Percentiles rank a stretch among this genome's conserved stretches.
These are phyloP conservation scores for Trifolium fragiferum DNA, from an alignment of 306 rosid genomes.

Conservation along the genomic window DNA sequence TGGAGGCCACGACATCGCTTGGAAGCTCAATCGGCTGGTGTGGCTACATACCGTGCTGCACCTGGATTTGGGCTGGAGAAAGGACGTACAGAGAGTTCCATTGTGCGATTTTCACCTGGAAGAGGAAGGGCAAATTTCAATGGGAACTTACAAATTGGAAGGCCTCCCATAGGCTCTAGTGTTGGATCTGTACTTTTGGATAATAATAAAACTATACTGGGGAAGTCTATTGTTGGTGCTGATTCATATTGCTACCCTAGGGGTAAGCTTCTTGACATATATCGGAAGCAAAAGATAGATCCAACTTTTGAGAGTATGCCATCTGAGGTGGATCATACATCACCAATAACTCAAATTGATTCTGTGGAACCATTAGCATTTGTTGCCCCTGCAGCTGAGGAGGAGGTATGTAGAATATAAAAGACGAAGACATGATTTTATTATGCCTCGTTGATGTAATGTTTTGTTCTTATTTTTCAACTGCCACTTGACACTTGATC, in stretches of 20 bases:
- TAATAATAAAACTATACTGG: slow-evolving; percentile 45
- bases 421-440: slow-evolving; percentile 14
- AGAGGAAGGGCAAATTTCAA: slow-evolving; percentile 63
- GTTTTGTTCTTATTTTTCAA: slow-evolving; percentile 21
- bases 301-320: slow-evolving; percentile 50
- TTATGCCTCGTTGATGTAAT: neutral
- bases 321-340: slow-evolving; percentile 55
- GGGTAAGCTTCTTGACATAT: slow-evolving; percentile 78
- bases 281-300: slow-evolving; percentile 59
- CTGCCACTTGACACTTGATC: neutral
- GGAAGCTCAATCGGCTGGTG: slow-evolving; percentile 66
- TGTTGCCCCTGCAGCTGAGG: slow-evolving; percentile 69
- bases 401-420: slow-evolving; percentile 57
- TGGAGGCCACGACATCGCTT: slow-evolving; percentile 85
- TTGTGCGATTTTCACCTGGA: slow-evolving; percentile 63
- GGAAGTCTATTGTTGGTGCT: slow-evolving; percentile 50
- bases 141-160: slow-evolving; percentile 55
- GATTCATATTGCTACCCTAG: slow-evolving; percentile 63
- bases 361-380: slow-evolving; percentile 63
- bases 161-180: slow-evolving; percentile 50
- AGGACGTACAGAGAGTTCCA: slow-evolving; percentile 62
- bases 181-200: slow-evolving; percentile 49
- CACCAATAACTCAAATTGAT: slow-evolving; percentile 52
- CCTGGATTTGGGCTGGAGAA: slow-evolving; percentile 80
- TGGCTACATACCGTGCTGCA: slow-evolving; percentile 71